These are phyloP conservation scores for Neonectria coccinea DNA, from an alignment of 2,329 filamentous ascomycete species.

Conservation along the genomic window DNA sequence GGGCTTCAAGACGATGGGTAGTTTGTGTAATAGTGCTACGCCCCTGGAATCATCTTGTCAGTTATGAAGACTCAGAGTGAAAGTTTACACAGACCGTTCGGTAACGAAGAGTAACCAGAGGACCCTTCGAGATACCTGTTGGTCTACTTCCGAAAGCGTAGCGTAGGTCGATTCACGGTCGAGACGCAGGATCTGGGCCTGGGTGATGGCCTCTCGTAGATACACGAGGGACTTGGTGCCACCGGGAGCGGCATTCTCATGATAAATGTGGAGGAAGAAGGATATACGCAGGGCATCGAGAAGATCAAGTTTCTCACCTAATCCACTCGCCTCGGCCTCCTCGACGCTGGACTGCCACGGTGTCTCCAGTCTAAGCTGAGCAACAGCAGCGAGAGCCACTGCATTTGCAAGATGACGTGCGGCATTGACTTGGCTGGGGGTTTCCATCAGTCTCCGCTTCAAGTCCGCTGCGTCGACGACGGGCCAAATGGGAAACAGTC, in stretches of 20 bases:
- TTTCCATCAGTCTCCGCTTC: conserved; percentile 52
- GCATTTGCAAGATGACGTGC: conserved; percentile 58
- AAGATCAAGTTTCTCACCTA: conserved; percentile 47
- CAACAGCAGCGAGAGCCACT: conserved; percentile 60
- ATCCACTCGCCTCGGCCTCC: conserved; percentile 44
- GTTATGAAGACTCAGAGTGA: not conserved
- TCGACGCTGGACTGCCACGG: conserved; percentile 44
- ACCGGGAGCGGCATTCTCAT: conserved; percentile 61
- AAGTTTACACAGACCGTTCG: conserved; percentile 48
- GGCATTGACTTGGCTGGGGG: conserved; percentile 46
- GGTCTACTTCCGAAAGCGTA: conserved; percentile 51
- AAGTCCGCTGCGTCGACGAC: conserved; percentile 60
- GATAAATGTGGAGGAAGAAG: conserved; percentile 65
- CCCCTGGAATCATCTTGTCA: conserved; percentile 49
- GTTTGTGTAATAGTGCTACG: conserved; percentile 62
- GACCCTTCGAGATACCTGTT: conserved; percentile 59
- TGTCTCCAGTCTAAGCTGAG: conserved; percentile 58
- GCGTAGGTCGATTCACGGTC: conserved; percentile 58
- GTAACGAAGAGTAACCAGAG: conserved; percentile 64
- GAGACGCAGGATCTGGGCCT: conserved; percentile 62
- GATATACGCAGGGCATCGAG: conserved; percentile 59
- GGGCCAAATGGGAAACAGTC: conserved; percentile 65
- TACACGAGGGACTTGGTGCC: conserved; percentile 61
- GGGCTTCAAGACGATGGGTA: conserved; percentile 59
- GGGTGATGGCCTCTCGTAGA: conserved; percentile 63